Conservation (phyloP, 768 basidiomycete species). For the Rhizopogon roseolus region DNA sequence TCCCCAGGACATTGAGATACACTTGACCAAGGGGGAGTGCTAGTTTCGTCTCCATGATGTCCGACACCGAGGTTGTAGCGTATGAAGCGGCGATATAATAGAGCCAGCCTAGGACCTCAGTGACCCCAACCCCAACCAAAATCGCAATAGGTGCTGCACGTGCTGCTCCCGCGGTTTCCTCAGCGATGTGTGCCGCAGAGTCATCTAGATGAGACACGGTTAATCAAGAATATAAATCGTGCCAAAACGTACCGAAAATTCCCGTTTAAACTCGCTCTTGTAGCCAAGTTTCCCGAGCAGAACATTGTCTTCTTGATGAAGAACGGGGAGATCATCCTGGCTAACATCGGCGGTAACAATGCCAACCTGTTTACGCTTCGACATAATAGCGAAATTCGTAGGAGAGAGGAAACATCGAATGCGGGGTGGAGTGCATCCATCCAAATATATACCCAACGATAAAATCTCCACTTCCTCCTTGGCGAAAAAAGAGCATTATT, state of each 20-base stretch:
- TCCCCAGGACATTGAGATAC: conserved; percentile 33
- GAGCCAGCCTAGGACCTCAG: conserved; percentile 38
- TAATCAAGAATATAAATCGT: not conserved
- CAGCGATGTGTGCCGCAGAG: conserved; percentile 43
- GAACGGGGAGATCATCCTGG: conserved; percentile 1
- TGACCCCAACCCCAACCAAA: conserved; percentile 34
- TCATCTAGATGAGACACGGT: conserved; percentile 28
- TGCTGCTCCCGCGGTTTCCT: conserved; percentile 40
- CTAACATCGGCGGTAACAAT: not conserved
- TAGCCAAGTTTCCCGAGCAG: conserved; percentile 19
- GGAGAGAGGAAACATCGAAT: not conserved
- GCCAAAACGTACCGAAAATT: conserved; percentile 13
- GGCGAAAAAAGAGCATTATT: too few relatives aligned
- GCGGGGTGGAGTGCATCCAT: not conserved
- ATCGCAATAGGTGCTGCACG: conserved; percentile 41
- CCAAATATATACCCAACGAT: not conserved
- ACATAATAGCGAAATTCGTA: conserved; percentile 5
- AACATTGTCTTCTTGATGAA: conserved; percentile 14
- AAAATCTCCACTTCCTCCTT: not conserved
- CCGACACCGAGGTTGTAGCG: conserved; percentile 34
- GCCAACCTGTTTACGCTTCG: not conserved
- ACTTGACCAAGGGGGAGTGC: conserved; percentile 39
- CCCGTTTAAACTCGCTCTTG: conserved; percentile 22
- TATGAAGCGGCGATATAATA: conserved; percentile 39
- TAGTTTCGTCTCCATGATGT: conserved; percentile 26